Evolutionary conservation across 2,329 filamentous ascomycete species (phyloP), one percentile per base, ranked within the genome.

Genomic region (Neofusicoccum umdonicola): DNA sequence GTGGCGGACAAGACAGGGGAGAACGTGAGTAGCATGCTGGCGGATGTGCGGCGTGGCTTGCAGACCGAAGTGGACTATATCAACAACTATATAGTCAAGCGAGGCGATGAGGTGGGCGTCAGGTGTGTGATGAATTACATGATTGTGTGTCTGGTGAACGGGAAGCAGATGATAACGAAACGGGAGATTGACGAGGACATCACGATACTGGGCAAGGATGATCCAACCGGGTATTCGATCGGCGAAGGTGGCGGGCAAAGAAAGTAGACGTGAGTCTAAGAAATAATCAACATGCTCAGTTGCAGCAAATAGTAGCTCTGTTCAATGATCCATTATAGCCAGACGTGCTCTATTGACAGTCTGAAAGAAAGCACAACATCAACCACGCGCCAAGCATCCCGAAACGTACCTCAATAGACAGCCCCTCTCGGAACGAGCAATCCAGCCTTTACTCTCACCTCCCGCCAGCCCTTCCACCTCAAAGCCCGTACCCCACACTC

Each of bases 1-100:
- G 79, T 90, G 3, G 82, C 85, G 22, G 72, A 79, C 35, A 81
- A 78, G 57, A 88, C 86, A 12, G 80, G 81, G 12, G 77, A 84
- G 63, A 86, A 88, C 60, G 79, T 83, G 5, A 91, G 87, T 70
- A 84, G 82, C 19, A 92, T 96, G 87, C 79, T 91, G 5, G 83
- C 84, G 62, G 87, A 89, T 70, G 80, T 93, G 12, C 79, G 85
- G 11, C 75, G 78, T 1, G 89, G 90, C 1, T 79, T 80, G 66
- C 78, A 82, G 65, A 92, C 91, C 0, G 92, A 97, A 71, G 85
- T 97, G 45, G 87, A 93, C 51, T 96, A 89, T 71, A 85, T 94
- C 69, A 97, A 96, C 74, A 94, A 93, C 0, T 99, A 94, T 79
- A 90, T 99, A 66, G 83, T 96, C 37, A 83, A 81, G 58, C 85